Percentiles rank a stretch among this genome's conserved stretches.
These are phyloP conservation scores for Solanum hybrid DNA, from an alignment of 305 asterid genomes.

Conservation along the genomic window DNA sequence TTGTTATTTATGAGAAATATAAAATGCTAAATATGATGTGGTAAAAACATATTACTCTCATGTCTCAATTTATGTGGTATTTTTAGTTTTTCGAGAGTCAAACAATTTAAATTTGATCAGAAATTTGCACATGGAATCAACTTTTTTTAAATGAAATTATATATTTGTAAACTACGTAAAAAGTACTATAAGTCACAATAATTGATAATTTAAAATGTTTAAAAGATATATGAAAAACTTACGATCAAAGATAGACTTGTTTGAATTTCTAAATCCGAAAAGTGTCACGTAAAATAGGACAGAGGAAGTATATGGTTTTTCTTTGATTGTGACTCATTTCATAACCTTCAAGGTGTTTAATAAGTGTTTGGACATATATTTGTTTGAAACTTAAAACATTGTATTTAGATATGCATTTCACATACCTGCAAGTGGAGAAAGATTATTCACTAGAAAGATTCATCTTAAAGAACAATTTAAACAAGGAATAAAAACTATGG, in stretches of 20 bases:
- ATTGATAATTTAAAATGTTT: no score
- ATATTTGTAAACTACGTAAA: no score
- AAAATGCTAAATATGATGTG: not conserved
- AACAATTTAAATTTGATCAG: no score
- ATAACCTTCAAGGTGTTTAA: not conserved
- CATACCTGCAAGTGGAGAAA: not conserved
- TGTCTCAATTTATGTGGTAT: no score
- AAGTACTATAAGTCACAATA: no score
- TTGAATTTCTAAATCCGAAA: no score
- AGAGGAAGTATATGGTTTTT: not conserved
- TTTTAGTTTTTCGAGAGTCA: rapidly evolving
- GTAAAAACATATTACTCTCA: no score
- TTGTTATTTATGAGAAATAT: not conserved
- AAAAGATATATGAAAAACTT: no score
- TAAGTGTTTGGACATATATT: not conserved
- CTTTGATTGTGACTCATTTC: not conserved
- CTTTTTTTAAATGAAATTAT: no score
- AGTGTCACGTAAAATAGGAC: no score
- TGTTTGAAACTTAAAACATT: not conserved
- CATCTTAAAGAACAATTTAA: not conserved
- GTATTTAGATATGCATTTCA: not conserved
- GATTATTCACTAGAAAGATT: not conserved
- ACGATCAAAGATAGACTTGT: no score
- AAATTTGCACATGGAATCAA: no score
- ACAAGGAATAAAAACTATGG: not conserved